Conservation (phyloP, 345 rosid genomes). For the Citrus inodora region DNA sequence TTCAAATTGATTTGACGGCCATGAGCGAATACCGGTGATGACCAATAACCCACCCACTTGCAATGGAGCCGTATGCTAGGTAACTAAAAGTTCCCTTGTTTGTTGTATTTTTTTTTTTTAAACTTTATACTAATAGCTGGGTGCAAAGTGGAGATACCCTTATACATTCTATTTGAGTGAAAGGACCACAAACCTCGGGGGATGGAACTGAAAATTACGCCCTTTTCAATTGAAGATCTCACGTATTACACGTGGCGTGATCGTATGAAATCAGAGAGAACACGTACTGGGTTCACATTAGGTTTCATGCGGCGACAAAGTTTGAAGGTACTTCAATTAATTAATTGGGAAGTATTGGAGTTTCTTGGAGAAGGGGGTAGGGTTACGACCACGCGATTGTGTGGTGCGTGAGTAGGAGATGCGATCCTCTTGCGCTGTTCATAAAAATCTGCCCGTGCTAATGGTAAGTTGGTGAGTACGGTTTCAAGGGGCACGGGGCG, state of each 20-base stretch:
- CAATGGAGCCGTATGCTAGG: no score
- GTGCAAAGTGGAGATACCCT: no score
- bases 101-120: no score
- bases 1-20: no score
- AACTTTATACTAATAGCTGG: no score
- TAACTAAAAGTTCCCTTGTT: no score
- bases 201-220: no score
- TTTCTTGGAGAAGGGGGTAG: slow-evolving; percentile 7
- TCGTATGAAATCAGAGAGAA: neutral
- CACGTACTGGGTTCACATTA: neutral
- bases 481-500: neutral
- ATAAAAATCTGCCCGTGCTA: slow-evolving; percentile 5
- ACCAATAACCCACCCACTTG: no score
- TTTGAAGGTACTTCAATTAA: neutral
- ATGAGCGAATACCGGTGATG: no score
- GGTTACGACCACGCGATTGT: neutral
- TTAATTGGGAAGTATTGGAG: neutral
- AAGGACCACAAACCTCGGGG: no score
- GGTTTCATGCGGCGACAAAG: neutral
- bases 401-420: neutral
- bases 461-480: neutral
- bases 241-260: neutral
- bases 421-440: neutral
- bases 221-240: slow-evolving; percentile 4
- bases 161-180: no score